Evolutionary conservation across 2,329 filamentous ascomycete genomes (phyloP).

Genomic region (Scleromitrula shiraiana): DNA sequence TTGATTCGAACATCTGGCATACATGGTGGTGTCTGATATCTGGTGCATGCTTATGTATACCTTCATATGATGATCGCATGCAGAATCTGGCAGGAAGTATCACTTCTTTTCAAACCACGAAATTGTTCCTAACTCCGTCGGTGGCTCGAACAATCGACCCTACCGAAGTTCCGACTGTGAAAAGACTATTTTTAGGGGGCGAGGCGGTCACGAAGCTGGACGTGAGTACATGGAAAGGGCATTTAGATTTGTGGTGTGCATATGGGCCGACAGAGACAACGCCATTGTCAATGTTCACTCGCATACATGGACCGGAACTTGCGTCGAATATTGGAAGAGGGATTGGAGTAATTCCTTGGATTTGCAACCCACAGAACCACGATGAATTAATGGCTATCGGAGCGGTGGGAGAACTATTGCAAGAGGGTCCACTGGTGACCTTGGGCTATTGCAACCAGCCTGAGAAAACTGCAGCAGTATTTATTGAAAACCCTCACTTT

Average conservation of each 20-base stretch:
- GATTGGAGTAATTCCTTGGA: not conserved
- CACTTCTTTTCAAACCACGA: too few relatives aligned
- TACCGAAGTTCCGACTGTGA: conserved; percentile 14
- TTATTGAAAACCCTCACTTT: conserved; percentile 16
- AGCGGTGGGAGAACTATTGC: conserved; percentile 16
- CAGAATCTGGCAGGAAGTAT: too few relatives aligned
- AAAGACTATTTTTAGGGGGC: conserved; percentile 17
- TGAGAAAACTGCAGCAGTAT: conserved; percentile 1
- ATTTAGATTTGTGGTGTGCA: not conserved
- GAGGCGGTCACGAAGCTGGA: conserved; percentile 30
- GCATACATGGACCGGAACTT: not conserved
- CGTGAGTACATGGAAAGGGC: conserved; percentile 16
- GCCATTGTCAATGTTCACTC: not conserved
- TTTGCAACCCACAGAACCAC: conserved; percentile 8
- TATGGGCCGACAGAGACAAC: not conserved
- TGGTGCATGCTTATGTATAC: too few relatives aligned
- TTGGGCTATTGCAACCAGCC: conserved; percentile 17
- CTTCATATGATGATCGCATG: too few relatives aligned
- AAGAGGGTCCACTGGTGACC: conserved; percentile 20
- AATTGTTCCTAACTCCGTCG: too few relatives aligned
- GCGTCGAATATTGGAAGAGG: not conserved
- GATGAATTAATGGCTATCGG: conserved; percentile 15
- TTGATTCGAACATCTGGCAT: too few relatives aligned
- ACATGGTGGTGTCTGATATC: too few relatives aligned
- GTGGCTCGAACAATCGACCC: too few relatives aligned